These are phyloP conservation scores for Tricholomella constricta DNA, from an alignment of 768 basidiomycete species.

Conservation along the genomic window DNA sequence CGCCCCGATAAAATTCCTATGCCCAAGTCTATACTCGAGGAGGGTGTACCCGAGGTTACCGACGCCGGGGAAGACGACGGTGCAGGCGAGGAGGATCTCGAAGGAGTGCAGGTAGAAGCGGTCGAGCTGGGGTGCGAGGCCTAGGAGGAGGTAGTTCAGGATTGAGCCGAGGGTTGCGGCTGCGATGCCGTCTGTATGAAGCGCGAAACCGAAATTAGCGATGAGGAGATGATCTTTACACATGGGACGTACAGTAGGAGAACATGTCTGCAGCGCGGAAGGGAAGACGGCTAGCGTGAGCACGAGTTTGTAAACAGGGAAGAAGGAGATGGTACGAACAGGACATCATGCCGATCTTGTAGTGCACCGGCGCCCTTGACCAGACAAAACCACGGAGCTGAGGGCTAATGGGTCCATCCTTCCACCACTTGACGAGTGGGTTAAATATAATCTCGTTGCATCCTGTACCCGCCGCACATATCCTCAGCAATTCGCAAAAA, in stretches of 20 bases:
- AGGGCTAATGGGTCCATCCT: slow-evolving; percentile 73
- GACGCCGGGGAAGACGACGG: slow-evolving; percentile 75
- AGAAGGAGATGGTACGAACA: slow-evolving; percentile 39
- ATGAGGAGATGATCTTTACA: slow-evolving; percentile 3
- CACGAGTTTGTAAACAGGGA: neutral
- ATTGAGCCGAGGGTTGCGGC: slow-evolving; percentile 65
- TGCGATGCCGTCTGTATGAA: slow-evolving; percentile 57
- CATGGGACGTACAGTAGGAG: slow-evolving; percentile 39
- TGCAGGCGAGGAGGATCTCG: slow-evolving; percentile 78
- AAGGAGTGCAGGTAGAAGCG: slow-evolving; percentile 79
- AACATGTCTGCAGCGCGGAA: slow-evolving; percentile 41
- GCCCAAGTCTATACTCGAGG: slow-evolving; percentile 76
- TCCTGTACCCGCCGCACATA: slow-evolving; percentile 28
- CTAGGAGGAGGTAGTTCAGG: slow-evolving; percentile 76
- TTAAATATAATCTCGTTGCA: slow-evolving; percentile 85
- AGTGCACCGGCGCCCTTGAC: slow-evolving; percentile 75
- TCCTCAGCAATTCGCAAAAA: slow-evolving; percentile 10
- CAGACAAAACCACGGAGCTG: slow-evolving; percentile 76
- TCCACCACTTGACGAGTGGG: slow-evolving; percentile 77
- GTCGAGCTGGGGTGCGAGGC: slow-evolving; percentile 67
- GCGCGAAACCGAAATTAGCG: neutral
- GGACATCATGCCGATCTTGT: slow-evolving; percentile 80
- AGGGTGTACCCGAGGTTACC: slow-evolving; percentile 76
- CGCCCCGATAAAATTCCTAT: slow-evolving; percentile 48
- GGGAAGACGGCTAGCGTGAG: neutral